A percentile compares a stretch with the other conserved stretches of the same genome.
These are phyloP conservation scores for Russula sp. DNA, from an alignment of 768 basidiomycete species.

Conservation along the genomic window DNA sequence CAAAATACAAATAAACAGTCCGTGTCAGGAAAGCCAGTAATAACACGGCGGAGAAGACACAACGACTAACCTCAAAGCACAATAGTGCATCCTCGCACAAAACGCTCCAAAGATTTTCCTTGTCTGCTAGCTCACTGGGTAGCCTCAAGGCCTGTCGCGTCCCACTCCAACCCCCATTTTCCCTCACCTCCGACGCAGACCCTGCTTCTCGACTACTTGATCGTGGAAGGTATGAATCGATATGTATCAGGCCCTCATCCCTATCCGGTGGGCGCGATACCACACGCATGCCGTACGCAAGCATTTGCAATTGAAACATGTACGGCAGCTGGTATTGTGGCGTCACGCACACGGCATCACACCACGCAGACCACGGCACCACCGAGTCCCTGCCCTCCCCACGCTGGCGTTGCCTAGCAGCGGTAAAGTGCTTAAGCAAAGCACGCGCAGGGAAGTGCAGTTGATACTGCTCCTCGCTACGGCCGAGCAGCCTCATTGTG, in stretches of 20 bases:
- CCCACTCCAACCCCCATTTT: too few relatives aligned
- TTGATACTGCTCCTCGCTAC: constrained; percentile 12
- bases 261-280: constrained; percentile 9
- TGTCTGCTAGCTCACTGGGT: not conserved
- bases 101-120: not conserved
- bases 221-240: constrained; percentile 10
- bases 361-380: constrained; percentile 6
- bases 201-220: not conserved
- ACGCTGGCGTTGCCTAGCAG: not conserved
- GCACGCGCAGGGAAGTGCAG: constrained; percentile 3
- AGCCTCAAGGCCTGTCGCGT: not conserved
- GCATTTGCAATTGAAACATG: not conserved
- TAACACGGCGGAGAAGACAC: too few relatives aligned
- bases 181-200: not conserved
- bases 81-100: constrained; percentile 15
- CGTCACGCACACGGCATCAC: not conserved
- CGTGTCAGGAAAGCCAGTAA: not conserved
- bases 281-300: constrained; percentile 7
- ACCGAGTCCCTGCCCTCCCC: not conserved
- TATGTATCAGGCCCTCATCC: not conserved
- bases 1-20: not conserved
- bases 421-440: not conserved
- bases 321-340: not conserved
- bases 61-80: not conserved
- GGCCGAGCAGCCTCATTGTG: constrained; percentile 3